Evolutionary conservation across 2,329 filamentous ascomycete species (phyloP).

Genomic region (Thermothelomyces thermophilus): DNA sequence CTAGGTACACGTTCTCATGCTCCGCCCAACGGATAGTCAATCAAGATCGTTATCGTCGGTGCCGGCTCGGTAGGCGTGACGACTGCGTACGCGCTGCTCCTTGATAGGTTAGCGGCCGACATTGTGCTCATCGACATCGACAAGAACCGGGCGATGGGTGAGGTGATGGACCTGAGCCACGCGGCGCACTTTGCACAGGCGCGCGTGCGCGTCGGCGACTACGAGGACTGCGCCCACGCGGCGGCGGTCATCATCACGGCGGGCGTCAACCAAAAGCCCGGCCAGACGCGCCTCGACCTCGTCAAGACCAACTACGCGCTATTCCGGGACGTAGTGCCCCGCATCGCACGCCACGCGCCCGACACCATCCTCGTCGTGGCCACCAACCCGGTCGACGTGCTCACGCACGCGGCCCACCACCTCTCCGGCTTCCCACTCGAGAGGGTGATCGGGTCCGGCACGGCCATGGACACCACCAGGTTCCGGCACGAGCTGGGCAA

Average conservation of each 20-base stretch:
- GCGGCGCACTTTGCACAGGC: slow-evolving; percentile 29
- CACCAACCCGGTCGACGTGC: slow-evolving; percentile 30
- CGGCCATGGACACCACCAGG: slow-evolving; percentile 29
- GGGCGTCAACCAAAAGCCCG: slow-evolving; percentile 31
- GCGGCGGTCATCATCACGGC: slow-evolving; percentile 31
- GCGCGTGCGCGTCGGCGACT: slow-evolving; percentile 25
- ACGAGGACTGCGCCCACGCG: slow-evolving; percentile 27
- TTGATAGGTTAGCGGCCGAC: slow-evolving; percentile 27
- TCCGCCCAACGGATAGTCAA: slow-evolving; percentile 14
- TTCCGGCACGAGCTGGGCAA: slow-evolving; percentile 27
- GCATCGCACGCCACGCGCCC: slow-evolving; percentile 26
- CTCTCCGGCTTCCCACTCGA: slow-evolving; percentile 28
- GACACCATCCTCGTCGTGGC: slow-evolving; percentile 29
- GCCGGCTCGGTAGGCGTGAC: slow-evolving; percentile 30
- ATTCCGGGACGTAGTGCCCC: slow-evolving; percentile 27
- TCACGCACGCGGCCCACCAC: slow-evolving; percentile 27
- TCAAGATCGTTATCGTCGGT: slow-evolving; percentile 27
- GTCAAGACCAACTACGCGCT: slow-evolving; percentile 29
- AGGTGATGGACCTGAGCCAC: slow-evolving; percentile 29
- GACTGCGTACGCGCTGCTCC: slow-evolving; percentile 29
- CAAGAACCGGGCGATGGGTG: slow-evolving; percentile 26
- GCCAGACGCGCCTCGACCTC: slow-evolving; percentile 29
- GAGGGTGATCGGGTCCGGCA: slow-evolving; percentile 30
- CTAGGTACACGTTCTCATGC: neutral
- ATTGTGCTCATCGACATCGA: slow-evolving; percentile 31